Evolutionary conservation across 257 asterid genomes (phyloP), one percentile per base, ranked within the genome.

Genomic region (Mentha longifolia): DNA sequence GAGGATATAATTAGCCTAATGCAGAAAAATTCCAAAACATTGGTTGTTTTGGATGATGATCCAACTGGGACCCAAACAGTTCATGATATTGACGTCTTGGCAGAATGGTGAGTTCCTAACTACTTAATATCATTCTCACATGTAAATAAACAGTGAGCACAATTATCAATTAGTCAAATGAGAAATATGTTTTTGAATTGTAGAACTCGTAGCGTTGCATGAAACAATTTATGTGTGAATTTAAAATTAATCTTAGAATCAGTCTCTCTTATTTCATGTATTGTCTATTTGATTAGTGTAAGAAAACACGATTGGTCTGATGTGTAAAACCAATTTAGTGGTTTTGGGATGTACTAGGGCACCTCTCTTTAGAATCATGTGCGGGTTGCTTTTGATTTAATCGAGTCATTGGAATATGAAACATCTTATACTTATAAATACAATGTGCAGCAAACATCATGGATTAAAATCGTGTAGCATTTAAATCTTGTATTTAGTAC

Each of bases 21-120:
- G 69, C 86, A 83, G 79, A 84, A 88, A 73, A 86, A 67, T 68
- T 54, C 74, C 33, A 94, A 92, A 84, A 91, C 90, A 52, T 79
- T 94, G 80, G 87, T 94, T 79, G 99, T 92, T 78, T 86, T 94
- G 79, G 99, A 94, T 85, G 99, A 94, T 56, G 99, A 94, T 82
- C 99, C 99, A 74, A 94, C 99, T 74, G 99, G 99, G 63, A 94
- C 99, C 76, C 99, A 94, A 84, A 94, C 99, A 49, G 99, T 94
- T 81, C 96, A 94, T 77, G 97, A 84, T 81, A 83, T 86, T 78
- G 94, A 88, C 66, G 97, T 94, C 66, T 78, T 94, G 93, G 88
- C 97, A 35, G 99, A 89, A 88, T 94, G 99, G 99, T 94, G 76
- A 88, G 89, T n/a, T 83, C 62, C 37, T 9, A 57, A 7, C 47